Base-by-base conservation (phyloP, 345 rosid genomes). In the Populus tremula region DNA sequence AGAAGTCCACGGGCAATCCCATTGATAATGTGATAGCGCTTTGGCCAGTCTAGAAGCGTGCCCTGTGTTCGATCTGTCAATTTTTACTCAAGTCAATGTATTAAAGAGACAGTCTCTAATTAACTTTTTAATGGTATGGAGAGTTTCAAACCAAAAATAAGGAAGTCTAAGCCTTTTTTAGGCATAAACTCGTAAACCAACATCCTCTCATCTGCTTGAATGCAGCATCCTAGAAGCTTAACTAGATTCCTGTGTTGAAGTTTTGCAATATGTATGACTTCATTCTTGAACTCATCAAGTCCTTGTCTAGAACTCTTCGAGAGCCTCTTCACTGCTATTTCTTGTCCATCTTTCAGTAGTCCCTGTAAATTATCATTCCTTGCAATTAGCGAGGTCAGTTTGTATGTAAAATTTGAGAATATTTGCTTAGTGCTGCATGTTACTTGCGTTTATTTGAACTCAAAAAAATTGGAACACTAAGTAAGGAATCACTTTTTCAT, bases 321-420 rank as follows among this genome's bases (percentile, higher is more conserved):
- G 36, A 64, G 36, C 68, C 68, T 64, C 36, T 64, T 64, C 68
- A 64, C 68, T 29, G 68, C 68, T 25, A 64, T 64, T 64, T 64
- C 68, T 29, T 64, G 68, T 11, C 68, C 68, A 27, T 64, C 36
- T 23, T 14, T 23, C 18, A 64, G 18, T 29, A 6, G 27, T 8
- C 68, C 68, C 68, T 64, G 68, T 1, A 64, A 23, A 29, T 64
- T 31, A 35, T 6, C 33, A 64, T 10, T 29, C 16, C 16, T 16
- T 6, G 31, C 13, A 39, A 39, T 39, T 25, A 23, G 4, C 4
- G 0, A 27, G 3, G 25, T 10, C 11, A 25, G 2, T 23, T 10
- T 27, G 33, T 10, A 25, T 21, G 13, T 20, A 25, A 62, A 54
- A 14, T 62, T 23, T 62, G 21, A 39, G 10, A 39, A 39, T 39